phyloP scores from a whole-genome alignment of 1,284 basidiomycete genomes.

The Rhodotorula sp. region DNA sequence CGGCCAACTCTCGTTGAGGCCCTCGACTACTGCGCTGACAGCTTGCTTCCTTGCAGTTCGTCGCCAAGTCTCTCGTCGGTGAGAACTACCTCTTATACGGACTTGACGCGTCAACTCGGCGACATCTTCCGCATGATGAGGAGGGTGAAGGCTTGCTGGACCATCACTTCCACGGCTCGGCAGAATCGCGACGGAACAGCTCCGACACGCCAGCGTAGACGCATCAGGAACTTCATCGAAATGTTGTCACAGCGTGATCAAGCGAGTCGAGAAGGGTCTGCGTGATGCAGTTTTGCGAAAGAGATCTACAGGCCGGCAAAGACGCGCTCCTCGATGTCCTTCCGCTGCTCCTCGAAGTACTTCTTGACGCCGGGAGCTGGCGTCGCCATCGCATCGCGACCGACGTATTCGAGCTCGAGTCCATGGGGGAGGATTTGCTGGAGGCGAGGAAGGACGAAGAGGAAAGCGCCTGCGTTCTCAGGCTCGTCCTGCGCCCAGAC shows the following conservation, averaged over 20 bases:
- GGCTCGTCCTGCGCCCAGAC: constrained; percentile 82
- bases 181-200: constrained; percentile 23
- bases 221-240: too few relatives aligned
- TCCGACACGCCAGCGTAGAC: neutral
- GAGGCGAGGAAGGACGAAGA: constrained; percentile 63
- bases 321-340: constrained; percentile 58
- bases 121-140: neutral
- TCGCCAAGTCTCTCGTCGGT: constrained; percentile 37
- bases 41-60: constrained; percentile 16
- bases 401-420: constrained; percentile 57
- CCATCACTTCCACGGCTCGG: neutral
- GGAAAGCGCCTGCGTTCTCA: constrained; percentile 75
- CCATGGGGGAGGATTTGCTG: constrained; percentile 54
- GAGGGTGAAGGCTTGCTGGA: neutral
- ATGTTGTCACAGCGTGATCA: too few relatives aligned
- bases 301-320: constrained; percentile 30
- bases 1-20: neutral
- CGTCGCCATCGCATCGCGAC: constrained; percentile 67
- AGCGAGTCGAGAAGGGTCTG: too few relatives aligned
- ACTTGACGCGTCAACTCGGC: constrained; percentile 10
- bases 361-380: constrained; percentile 74
- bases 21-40: neutral
- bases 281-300: neutral
- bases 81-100: constrained; percentile 39
- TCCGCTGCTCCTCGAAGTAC: constrained; percentile 66